These are phyloP conservation scores for Tetraselmis chui DNA, from an alignment of 139 green algal species.

Conservation along the genomic window DNA sequence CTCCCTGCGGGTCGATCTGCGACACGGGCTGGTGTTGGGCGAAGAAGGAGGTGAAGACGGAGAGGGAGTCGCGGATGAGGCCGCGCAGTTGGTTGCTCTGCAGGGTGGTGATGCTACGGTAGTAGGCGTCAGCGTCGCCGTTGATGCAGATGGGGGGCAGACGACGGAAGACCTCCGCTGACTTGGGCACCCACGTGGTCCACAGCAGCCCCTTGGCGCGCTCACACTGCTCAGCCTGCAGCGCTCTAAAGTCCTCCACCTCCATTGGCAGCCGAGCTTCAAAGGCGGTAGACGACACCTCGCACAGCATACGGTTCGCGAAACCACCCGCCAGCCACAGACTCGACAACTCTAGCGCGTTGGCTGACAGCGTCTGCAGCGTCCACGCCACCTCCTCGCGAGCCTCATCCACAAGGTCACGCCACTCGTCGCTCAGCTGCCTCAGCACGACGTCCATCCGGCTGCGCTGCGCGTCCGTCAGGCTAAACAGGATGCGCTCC, in stretches of 20 bases:
- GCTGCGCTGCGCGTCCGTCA: background rate
- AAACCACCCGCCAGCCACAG: constrained; percentile 54
- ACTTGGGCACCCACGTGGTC: constrained; percentile 62
- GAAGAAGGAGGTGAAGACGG: constrained; percentile 48
- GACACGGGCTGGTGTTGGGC: constrained; percentile 26
- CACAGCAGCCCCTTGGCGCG: constrained; percentile 49
- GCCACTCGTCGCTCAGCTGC: constrained; percentile 36
- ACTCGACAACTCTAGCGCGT: constrained; percentile 53
- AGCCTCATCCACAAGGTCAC: constrained; percentile 10
- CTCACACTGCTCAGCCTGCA: constrained; percentile 47
- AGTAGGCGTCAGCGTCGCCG: constrained; percentile 47
- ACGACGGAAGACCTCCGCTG: constrained; percentile 56
- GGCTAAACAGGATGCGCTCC: constrained; percentile 31
- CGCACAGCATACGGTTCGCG: constrained; percentile 33
- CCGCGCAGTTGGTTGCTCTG: constrained; percentile 64
- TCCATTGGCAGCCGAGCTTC: constrained; percentile 39
- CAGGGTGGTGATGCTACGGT: constrained; percentile 16
- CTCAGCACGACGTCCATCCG: constrained; percentile 14
- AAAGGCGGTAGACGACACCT: constrained; percentile 38
- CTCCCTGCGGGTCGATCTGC: constrained; percentile 40
- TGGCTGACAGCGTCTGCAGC: constrained; percentile 62
- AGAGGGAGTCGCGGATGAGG: constrained; percentile 45
- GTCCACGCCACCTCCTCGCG: constrained; percentile 63
- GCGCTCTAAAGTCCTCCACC: constrained; percentile 40
- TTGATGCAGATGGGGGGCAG: constrained; percentile 65